phyloP scores from a whole-genome alignment of 495 filamentous ascomycete genomes.

The Pyrenula massariospora region DNA sequence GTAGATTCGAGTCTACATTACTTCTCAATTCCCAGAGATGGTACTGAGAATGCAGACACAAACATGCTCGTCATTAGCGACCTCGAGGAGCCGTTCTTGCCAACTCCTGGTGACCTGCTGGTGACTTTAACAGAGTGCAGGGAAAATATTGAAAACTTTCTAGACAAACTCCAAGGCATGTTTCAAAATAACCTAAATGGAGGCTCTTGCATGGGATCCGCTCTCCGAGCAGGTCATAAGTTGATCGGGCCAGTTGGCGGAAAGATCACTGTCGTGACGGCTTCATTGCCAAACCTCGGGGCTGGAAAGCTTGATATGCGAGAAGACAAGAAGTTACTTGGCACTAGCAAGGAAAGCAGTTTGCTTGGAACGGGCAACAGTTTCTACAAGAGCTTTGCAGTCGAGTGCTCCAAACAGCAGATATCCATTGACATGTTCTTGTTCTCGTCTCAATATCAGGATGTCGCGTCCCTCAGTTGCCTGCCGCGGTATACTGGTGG shows the following conservation, averaged over 20 bases:
- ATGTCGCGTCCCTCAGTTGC: slow-evolving; percentile 91
- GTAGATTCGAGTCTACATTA: slow-evolving; percentile 94
- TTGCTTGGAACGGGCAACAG: slow-evolving; percentile 84
- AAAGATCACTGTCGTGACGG: slow-evolving; percentile 83
- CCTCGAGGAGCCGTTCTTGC: slow-evolving; percentile 92
- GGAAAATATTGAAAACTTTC: slow-evolving; percentile 80
- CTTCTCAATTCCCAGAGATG: slow-evolving; percentile 85
- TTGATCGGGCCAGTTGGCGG: slow-evolving; percentile 87
- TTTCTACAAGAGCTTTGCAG: slow-evolving; percentile 98
- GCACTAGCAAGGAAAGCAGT: slow-evolving; percentile 79
- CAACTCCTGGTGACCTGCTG: slow-evolving; percentile 83
- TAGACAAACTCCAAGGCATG: slow-evolving; percentile 88
- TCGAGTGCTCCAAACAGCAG: slow-evolving; percentile 97
- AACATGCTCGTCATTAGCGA: slow-evolving; percentile 93
- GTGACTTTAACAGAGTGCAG: slow-evolving; percentile 84
- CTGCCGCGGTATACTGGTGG: slow-evolving; percentile 92
- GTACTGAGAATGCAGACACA: slow-evolving; percentile 66
- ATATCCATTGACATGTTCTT: slow-evolving; percentile 99
- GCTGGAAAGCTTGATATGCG: slow-evolving; percentile 84
- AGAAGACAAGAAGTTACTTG: slow-evolving; percentile 93
- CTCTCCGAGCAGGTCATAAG: slow-evolving; percentile 85
- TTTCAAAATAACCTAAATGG: slow-evolving; percentile 86
- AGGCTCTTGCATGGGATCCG: slow-evolving; percentile 84
- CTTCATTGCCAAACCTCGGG: slow-evolving; percentile 83
- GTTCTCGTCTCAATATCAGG: slow-evolving; percentile 93